phyloP scores from a whole-genome alignment of 106 monocot genomes.

The Iris macrosiphon region DNA sequence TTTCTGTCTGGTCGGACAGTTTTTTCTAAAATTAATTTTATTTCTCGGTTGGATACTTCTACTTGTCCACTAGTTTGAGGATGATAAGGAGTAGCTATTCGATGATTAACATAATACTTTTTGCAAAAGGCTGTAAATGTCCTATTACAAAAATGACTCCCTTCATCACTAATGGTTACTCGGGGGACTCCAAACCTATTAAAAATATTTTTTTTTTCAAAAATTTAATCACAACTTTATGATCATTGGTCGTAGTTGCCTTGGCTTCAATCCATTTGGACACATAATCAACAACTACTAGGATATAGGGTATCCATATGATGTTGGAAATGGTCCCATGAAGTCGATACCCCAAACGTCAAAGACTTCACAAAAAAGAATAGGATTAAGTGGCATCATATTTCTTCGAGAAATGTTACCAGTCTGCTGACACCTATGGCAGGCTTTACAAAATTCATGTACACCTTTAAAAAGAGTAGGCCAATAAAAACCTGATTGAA shows the following conservation, averaged over 20 bases:
- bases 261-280: not conserved
- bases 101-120: not conserved
- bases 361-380: not conserved
- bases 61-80: conserved; percentile 1
- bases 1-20: not conserved
- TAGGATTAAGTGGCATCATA: not conserved
- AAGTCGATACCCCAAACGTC: not conserved
- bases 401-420: not conserved
- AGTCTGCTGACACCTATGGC: not conserved
- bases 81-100: not conserved
- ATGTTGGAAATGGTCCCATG: no score
- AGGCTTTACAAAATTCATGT: not conserved
- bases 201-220: no score
- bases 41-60: not conserved
- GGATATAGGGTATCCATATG: not conserved
- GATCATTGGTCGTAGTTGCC: not conserved
- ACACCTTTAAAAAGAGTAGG: not conserved
- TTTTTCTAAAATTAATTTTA: not conserved
- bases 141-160: not conserved
- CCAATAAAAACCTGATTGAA: no score
- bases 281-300: not conserved
- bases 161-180: not conserved
- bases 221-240: not conserved
- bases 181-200: no score
- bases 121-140: not conserved